Conservation (phyloP, 1,284 basidiomycete genomes). For the Fomitopsis palustris region DNA sequence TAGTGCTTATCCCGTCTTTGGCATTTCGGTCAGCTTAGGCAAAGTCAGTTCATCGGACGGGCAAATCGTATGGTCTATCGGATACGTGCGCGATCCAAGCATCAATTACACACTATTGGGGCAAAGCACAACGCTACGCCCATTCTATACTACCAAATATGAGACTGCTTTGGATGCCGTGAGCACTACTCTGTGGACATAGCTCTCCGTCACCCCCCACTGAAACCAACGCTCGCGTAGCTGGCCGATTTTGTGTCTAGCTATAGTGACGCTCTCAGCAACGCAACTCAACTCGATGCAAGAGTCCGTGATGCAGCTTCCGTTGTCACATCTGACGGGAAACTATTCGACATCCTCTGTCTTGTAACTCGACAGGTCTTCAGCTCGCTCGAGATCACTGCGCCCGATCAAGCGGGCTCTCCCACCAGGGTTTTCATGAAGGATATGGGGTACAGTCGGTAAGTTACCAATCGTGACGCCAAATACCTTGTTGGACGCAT, state of each 20-base stretch:
- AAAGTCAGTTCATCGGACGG: constrained; percentile 9
- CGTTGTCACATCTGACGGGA: constrained; percentile 12
- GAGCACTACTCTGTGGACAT: constrained; percentile 3
- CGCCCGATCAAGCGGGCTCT: constrained; percentile 28
- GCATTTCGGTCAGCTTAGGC: constrained; percentile 19
- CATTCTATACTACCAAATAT: constrained; percentile 24
- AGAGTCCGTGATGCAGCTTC: constrained; percentile 19
- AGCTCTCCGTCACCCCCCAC: not conserved
- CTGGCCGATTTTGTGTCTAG: constrained; percentile 19
- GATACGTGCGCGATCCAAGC: constrained; percentile 20
- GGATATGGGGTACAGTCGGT: constrained; percentile 16
- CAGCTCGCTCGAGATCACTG: constrained; percentile 35
- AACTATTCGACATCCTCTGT: constrained; percentile 38
- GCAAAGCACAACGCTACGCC: constrained; percentile 17
- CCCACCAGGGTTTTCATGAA: constrained; percentile 46
- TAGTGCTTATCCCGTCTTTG: constrained; percentile 16
- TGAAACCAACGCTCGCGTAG: not conserved
- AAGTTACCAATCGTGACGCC: not conserved
- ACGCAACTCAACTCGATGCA: constrained; percentile 23
- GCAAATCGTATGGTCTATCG: constrained; percentile 22
- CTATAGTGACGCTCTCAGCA: constrained; percentile 15
- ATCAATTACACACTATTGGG: constrained; percentile 16
- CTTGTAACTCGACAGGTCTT: constrained; percentile 40
- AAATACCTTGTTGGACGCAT: constrained; percentile 14
- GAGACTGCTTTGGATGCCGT: constrained; percentile 13